Base-by-base conservation (phyloP, 176 grass and related monocot genomes). In the Saccharum spontaneum region DNA sequence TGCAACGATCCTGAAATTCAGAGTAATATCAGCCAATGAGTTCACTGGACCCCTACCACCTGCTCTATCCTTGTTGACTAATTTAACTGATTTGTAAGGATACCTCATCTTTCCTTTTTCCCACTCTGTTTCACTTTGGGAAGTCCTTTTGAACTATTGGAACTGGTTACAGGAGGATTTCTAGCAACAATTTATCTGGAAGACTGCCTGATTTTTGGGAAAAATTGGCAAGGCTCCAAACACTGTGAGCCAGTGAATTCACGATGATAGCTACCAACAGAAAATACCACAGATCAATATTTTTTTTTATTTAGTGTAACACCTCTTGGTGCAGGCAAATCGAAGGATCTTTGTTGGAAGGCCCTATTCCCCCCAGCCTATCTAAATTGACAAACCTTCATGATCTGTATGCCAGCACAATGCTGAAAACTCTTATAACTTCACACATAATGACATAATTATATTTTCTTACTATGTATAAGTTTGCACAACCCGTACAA, bases 51-150 rank as follows among this genome's bases (percentile, higher is more conserved):
- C 83, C 49, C 71, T 98, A 36, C 96, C 91, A 24, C 22, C 41
- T 81, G 77, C 63, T 82, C 88, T 98, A 91, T 88, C 83, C 75
- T 80, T 92, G 78, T 67, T 98, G 66, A 89, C 78, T 37, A 94
- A 85, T 88, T 89, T 95, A 84, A 94, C 59, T 2, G 96, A 95
- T 55, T 88, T 98, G 96, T 98, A 80, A 92, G 92, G 72, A 76
- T 81, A 85, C 10, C 18, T 54, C n/a, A 59, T 33, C n/a, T 55
- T 16, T 75, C 46, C 48, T 63, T 77, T 78, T 52, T 79, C 59
- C 8, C 36, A 1, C 0, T 55, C 8, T 86, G 28, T 52, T 68
- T 17, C 4, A 16, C n/a, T 62, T 55, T 28, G n/a, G 7, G 11
- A 52, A 54, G 44, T 73, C 69, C 10, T 77, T 40, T 78, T 68